Percentiles rank a stretch among this genome's conserved stretches.
Conservation (phyloP, 176 grass and related monocot genomes). For the Triticum timopheevii region DNA sequence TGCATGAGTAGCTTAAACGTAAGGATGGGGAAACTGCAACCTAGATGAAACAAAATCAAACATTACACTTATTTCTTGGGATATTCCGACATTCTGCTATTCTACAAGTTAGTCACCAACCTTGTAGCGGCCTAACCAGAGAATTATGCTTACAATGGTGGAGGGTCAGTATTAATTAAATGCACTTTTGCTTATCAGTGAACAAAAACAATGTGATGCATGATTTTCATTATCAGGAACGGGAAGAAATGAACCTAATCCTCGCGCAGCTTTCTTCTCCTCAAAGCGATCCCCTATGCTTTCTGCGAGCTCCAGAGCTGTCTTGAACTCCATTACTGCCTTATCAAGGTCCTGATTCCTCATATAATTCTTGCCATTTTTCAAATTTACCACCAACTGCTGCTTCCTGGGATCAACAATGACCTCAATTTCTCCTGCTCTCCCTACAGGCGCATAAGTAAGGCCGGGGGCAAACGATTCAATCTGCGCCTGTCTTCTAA, state of each 20-base stretch:
- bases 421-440: slow-evolving; percentile 49
- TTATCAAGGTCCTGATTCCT: slow-evolving; percentile 59
- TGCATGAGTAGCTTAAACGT: background rate
- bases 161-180: background rate
- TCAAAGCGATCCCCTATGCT: slow-evolving; percentile 66
- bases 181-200: background rate
- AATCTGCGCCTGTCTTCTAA: slow-evolving; percentile 75
- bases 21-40: background rate
- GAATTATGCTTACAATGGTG: background rate
- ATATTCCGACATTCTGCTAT: background rate
- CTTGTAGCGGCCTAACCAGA: background rate
- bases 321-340: slow-evolving; percentile 51
- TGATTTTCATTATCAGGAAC: background rate
- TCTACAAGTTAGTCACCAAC: background rate
- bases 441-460: slow-evolving; percentile 58
- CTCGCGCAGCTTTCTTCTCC: slow-evolving; percentile 78
- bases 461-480: slow-evolving; percentile 70
- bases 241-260: slow-evolving; percentile 54
- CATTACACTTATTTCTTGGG: background rate
- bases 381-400: slow-evolving; percentile 45
- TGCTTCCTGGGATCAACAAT: slow-evolving; percentile 72
- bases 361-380: slow-evolving; percentile 59
- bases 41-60: background rate
- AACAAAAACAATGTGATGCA: slow-evolving; percentile 2
- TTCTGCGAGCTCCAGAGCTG: slow-evolving; percentile 59